phyloP scores from a whole-genome alignment of 371 early-diverging fungal genomes.

The Syncephalastrum sp. region DNA sequence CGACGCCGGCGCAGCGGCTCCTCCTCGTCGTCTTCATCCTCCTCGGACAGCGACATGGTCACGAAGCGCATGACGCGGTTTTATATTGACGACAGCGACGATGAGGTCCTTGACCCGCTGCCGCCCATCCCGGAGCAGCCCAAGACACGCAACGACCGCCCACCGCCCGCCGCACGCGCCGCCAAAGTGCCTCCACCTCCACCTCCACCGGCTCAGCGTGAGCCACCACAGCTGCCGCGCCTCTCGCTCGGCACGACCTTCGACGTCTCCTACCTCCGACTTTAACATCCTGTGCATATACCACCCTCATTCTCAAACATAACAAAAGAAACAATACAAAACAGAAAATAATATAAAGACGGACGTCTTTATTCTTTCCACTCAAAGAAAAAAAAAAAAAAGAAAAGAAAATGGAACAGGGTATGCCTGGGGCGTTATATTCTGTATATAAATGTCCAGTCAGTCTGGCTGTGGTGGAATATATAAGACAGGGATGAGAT shows the following conservation, averaged over 20 bases:
- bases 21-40: background rate
- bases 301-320: too few species aligned
- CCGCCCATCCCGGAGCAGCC: slow-evolving; percentile 21
- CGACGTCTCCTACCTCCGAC: slow-evolving; percentile 1
- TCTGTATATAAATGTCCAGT: too few species aligned
- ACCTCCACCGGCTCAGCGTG: background rate
- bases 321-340: too few species aligned
- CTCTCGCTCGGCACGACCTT: slow-evolving; percentile 6
- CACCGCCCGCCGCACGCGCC: background rate
- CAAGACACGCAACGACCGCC: background rate
- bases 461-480: too few species aligned
- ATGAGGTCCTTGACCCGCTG: slow-evolving; percentile 27
- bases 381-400: too few species aligned
- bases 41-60: slow-evolving; percentile 1
- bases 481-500: too few species aligned
- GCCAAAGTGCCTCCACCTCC: background rate
- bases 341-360: too few species aligned
- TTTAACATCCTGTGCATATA: too few species aligned
- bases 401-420: too few species aligned
- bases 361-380: too few species aligned
- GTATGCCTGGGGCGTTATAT: too few species aligned
- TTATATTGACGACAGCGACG: slow-evolving; percentile 28
- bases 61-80: slow-evolving; percentile 23
- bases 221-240: slow-evolving; percentile 2
- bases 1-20: background rate